Conservation (phyloP, 768 basidiomycete species). For the Kwoniella mangroviensis region DNA sequence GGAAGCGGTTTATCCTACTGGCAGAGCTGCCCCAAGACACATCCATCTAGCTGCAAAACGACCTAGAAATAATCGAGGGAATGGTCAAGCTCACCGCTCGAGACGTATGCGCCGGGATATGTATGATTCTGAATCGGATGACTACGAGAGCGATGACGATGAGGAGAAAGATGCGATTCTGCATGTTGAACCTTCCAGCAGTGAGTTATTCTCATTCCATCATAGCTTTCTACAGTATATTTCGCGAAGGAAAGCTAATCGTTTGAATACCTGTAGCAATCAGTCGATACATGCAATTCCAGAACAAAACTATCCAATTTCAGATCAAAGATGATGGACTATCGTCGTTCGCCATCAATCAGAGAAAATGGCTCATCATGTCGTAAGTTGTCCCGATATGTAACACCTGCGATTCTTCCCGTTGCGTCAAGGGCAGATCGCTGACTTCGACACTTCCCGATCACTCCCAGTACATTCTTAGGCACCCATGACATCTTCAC, state of each 20-base stretch:
- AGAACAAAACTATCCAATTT: constrained; percentile 9
- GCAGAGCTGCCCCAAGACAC: constrained; percentile 11
- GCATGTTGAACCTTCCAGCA: constrained; percentile 1
- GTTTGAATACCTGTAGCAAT: neutral
- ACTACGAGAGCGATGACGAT: constrained; percentile 4
- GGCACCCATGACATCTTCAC: constrained; percentile 17
- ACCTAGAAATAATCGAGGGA: neutral
- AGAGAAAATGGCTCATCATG: constrained; percentile 8
- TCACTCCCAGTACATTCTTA: constrained; percentile 2
- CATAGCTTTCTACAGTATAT: neutral
- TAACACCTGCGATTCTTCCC: neutral
- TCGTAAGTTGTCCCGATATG: constrained; percentile 1
- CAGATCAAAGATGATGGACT: neutral
- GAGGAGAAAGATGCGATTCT: constrained; percentile 5
- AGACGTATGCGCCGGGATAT: neutral
- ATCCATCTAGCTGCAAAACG: neutral
- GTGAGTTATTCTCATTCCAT: neutral
- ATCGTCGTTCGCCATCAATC: neutral
- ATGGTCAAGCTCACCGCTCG: neutral
- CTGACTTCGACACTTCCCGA: neutral
- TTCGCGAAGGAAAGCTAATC: neutral
- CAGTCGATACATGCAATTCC: constrained; percentile 7
- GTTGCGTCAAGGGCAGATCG: neutral
- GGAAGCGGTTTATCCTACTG: constrained; percentile 12
- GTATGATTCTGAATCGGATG: neutral